A percentile compares a stretch with the other conserved stretches of the same genome.
Evolutionary conservation across 2,329 filamentous ascomycete species (phyloP).

Genomic region (Penicillium sp.): DNA sequence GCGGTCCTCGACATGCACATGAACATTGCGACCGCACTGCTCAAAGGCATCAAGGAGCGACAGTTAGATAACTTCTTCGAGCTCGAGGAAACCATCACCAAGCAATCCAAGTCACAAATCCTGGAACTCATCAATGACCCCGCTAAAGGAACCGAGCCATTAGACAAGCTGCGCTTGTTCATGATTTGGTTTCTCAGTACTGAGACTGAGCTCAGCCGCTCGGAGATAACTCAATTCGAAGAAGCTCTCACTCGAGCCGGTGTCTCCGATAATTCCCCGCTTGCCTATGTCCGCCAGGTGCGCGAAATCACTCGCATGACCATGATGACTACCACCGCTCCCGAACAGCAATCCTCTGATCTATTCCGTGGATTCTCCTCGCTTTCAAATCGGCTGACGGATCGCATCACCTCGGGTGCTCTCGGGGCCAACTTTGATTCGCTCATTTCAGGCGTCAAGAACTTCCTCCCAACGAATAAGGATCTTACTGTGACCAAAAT

Average conservation of each 20-base stretch:
- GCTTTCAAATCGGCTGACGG: conserved; percentile 85
- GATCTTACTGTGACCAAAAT: conserved; percentile 97
- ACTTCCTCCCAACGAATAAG: conserved; percentile 92
- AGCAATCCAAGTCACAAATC: conserved; percentile 84
- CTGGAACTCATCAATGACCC: conserved; percentile 78
- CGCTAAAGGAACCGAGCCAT: conserved; percentile 75
- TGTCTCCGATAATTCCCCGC: conserved; percentile 65
- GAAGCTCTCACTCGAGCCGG: conserved; percentile 74
- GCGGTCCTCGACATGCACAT: conserved; percentile 96
- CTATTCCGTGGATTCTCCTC: conserved; percentile 91
- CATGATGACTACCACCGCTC: conserved; percentile 80
- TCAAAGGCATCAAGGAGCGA: conserved; percentile 85
- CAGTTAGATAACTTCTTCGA: conserved; percentile 97
- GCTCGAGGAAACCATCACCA: conserved; percentile 85
- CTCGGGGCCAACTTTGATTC: conserved; percentile 85
- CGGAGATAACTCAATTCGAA: conserved; percentile 81
- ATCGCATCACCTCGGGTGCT: conserved; percentile 88
- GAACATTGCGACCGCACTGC: conserved; percentile 82
- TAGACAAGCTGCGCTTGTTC: conserved; percentile 89
- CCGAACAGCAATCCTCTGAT: conserved; percentile 61
- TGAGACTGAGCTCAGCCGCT: conserved; percentile 77
- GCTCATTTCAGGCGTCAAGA: conserved; percentile 93
- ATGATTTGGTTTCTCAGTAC: conserved; percentile 97
- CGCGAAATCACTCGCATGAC: conserved; percentile 97
- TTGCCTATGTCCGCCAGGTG: conserved; percentile 85